phyloP scores from a whole-genome alignment of 1,284 basidiomycete genomes.

The Trametes hirsuta region DNA sequence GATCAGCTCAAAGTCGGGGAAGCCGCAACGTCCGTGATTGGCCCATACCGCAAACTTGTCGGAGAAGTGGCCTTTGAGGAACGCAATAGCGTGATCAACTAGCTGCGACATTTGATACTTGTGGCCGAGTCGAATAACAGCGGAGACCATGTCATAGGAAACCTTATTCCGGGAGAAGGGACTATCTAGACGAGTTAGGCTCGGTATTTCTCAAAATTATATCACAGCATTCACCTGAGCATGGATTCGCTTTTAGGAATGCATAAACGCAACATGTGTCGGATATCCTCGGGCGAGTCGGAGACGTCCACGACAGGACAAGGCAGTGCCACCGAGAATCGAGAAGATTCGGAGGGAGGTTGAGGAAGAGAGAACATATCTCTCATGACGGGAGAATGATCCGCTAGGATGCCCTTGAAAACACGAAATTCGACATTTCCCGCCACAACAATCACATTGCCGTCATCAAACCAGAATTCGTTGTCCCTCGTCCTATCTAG shows the following conservation, averaged over 20 bases:
- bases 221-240: neutral
- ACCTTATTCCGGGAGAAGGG: neutral
- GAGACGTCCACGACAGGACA: conserved; percentile 7
- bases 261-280: neutral
- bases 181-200: neutral
- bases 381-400: conserved; percentile 12
- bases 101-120: neutral
- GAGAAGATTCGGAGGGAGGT: neutral
- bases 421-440: conserved; percentile 12
- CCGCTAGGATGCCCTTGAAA: conserved; percentile 12
- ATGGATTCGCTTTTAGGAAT: neutral
- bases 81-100: neutral
- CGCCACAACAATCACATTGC: conserved; percentile 15
- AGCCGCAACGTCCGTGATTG: neutral
- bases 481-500: neutral
- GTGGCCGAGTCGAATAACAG: neutral
- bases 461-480: conserved; percentile 20
- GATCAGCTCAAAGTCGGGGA: neutral
- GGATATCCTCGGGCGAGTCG: conserved; percentile 8
- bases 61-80: neutral
- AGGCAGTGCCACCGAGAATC: neutral
- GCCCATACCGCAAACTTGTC: neutral
- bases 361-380: conserved; percentile 13
- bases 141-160: neutral
- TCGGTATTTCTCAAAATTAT: neutral